phyloP scores from a whole-genome alignment of 257 asterid species.

The Nicotiana paniculata region DNA sequence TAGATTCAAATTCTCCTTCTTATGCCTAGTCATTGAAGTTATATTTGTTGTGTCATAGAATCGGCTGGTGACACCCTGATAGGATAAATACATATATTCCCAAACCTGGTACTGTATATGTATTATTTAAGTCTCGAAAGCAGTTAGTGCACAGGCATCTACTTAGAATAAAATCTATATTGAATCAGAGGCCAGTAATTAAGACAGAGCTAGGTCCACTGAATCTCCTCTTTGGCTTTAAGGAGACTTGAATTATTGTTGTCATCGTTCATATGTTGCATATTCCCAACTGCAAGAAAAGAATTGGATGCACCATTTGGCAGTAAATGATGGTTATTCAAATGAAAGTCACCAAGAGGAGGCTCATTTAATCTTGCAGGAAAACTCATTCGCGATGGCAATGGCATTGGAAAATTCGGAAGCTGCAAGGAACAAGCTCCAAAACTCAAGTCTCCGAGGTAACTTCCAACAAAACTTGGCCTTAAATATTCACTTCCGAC shows the following conservation, averaged over 20 bases:
- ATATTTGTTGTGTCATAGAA: neutral
- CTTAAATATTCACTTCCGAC: constrained; percentile 1
- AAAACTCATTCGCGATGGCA: constrained; percentile 6
- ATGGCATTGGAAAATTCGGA: constrained; percentile 1
- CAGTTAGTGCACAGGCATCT: neutral
- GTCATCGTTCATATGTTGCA: neutral
- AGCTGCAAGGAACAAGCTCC: neutral
- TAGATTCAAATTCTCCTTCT: neutral
- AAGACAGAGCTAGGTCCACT: neutral
- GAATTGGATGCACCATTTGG: neutral
- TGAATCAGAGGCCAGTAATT: neutral
- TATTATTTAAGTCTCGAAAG: neutral
- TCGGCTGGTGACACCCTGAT: neutral
- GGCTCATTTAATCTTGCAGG: constrained; percentile 1
- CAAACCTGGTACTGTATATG: neutral
- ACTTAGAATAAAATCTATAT: neutral
- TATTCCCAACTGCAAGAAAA: neutral
- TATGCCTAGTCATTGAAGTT: neutral
- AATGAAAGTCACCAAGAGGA: constrained; percentile 4
- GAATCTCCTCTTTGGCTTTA: constrained; percentile 5
- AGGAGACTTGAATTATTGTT: neutral
- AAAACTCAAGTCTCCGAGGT: constrained; percentile 1
- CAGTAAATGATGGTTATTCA: neutral
- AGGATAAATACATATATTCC: neutral
- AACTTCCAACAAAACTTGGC: neutral